Conservation (phyloP, 176 grass and related monocot genomes). For the Carex cristatella region DNA sequence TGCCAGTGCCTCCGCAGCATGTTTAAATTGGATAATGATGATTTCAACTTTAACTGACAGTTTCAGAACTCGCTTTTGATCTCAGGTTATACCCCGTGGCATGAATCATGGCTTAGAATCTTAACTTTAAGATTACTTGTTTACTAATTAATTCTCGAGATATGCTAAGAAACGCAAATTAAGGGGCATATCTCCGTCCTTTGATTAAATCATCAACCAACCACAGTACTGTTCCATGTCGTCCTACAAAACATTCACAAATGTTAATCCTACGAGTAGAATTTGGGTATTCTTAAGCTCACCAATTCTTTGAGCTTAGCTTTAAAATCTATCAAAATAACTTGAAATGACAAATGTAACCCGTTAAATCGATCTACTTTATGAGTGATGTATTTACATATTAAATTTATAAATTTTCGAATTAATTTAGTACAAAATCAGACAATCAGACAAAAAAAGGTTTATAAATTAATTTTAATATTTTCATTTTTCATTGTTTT, state of each 20-base stretch:
- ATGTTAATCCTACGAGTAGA: not conserved
- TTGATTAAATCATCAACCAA: no score
- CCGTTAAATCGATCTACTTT: no score
- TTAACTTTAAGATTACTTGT: not conserved
- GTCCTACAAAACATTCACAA: not conserved
- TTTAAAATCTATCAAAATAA: no score
- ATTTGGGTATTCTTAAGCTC: no score
- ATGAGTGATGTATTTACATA: no score
- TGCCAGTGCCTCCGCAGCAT: not conserved
- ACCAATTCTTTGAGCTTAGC: no score
- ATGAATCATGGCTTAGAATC: conserved; percentile 1
- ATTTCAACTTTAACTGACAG: conserved; percentile 12
- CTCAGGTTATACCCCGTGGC: not conserved
- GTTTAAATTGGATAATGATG: conserved; percentile 11
- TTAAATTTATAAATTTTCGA: no score
- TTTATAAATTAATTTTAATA: no score
- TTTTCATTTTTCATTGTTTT: no score
- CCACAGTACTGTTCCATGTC: not conserved
- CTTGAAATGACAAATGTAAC: no score
- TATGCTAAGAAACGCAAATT: not conserved
- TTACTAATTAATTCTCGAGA: not conserved
- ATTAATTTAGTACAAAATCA: no score
- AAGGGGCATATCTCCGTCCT: not conserved
- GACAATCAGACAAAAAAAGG: no score
- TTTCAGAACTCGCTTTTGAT: not conserved